Evolutionary conservation across 345 rosid genomes (phyloP).

Genomic region (Brassica rapa): DNA sequence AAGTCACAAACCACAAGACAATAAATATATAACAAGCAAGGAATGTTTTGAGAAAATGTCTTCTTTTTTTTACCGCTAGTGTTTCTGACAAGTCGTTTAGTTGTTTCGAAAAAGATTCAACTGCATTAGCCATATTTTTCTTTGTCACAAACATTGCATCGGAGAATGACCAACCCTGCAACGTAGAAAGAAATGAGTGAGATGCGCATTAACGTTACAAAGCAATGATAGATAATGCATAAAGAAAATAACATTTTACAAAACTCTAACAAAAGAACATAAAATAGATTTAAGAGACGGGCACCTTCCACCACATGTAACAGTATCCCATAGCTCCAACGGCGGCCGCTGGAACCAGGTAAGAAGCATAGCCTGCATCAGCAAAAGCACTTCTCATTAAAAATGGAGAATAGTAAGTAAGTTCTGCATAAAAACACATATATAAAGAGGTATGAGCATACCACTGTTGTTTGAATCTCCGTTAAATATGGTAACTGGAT

Average conservation of each 20-base stretch:
- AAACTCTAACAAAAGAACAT: conserved; percentile 12
- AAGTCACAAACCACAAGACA: conserved; percentile 6
- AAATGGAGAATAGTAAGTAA: neutral
- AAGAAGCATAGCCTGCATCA: conserved; percentile 67
- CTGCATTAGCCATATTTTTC: conserved; percentile 86
- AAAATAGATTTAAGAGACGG: neutral
- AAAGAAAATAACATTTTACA: neutral
- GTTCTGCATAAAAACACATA: conserved; percentile 1
- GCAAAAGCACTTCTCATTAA: conserved; percentile 21
- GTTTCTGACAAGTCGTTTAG: conserved; percentile 76
- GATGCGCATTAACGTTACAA: conserved; percentile 1
- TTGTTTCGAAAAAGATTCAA: conserved; percentile 71
- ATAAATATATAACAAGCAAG: conserved; percentile 11
- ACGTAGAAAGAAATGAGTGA: conserved; percentile 24
- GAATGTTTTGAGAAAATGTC: neutral
- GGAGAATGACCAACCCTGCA: conserved; percentile 87
- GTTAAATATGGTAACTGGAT: conserved; percentile 75
- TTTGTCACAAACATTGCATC: conserved; percentile 92
- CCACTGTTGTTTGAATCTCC: conserved; percentile 59
- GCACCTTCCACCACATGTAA: conserved; percentile 96
- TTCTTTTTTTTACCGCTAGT: conserved; percentile 56
- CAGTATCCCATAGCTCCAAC: conserved; percentile 94
- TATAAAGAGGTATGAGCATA: conserved; percentile 24
- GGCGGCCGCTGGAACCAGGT: conserved; percentile 87
- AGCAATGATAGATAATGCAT: conserved; percentile 13